These are phyloP conservation scores for Podaxis mareebaensis DNA, from an alignment of 768 basidiomycete species.

Conservation along the genomic window DNA sequence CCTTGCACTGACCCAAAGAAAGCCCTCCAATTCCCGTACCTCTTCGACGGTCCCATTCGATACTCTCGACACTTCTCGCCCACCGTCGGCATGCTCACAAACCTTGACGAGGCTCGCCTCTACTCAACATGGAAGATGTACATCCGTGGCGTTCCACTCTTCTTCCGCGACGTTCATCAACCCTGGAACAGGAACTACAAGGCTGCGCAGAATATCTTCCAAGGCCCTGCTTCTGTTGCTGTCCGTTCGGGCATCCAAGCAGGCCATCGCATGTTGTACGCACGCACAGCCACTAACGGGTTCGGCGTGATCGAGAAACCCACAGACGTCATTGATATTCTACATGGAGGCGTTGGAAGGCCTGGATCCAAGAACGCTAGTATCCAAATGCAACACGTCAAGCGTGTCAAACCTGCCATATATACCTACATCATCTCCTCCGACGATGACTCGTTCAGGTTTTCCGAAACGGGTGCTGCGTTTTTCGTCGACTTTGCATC, in stretches of 20 bases:
- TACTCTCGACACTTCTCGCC: constrained; percentile 74
- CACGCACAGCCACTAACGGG: constrained; percentile 58
- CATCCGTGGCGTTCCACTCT: constrained; percentile 55
- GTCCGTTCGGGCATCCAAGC: constrained; percentile 71
- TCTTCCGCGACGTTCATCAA: constrained; percentile 63
- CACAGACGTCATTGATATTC: constrained; percentile 50
- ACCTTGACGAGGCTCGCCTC: constrained; percentile 58
- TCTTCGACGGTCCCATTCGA: constrained; percentile 73
- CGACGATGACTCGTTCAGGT: constrained; percentile 75
- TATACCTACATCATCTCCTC: constrained; percentile 85
- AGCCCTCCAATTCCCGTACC: constrained; percentile 51
- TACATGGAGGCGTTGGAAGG: constrained; percentile 42
- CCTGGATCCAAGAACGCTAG: background rate
- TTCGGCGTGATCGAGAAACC: constrained; percentile 58
- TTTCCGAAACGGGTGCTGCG: constrained; percentile 85
- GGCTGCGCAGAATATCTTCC: constrained; percentile 74
- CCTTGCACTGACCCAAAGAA: constrained; percentile 36
- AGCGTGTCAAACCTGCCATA: constrained; percentile 74
- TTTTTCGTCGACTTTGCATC: constrained; percentile 87
- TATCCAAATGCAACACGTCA: constrained; percentile 15
- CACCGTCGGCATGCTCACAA: constrained; percentile 63
- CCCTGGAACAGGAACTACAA: constrained; percentile 68
- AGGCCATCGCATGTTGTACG: constrained; percentile 74
- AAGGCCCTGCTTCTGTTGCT: constrained; percentile 55
- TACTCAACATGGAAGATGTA: constrained; percentile 84